Evolutionary conservation across 192 early-diverging fungal species (phyloP).

Genomic region (Jimgerdemannia lactiflua): DNA sequence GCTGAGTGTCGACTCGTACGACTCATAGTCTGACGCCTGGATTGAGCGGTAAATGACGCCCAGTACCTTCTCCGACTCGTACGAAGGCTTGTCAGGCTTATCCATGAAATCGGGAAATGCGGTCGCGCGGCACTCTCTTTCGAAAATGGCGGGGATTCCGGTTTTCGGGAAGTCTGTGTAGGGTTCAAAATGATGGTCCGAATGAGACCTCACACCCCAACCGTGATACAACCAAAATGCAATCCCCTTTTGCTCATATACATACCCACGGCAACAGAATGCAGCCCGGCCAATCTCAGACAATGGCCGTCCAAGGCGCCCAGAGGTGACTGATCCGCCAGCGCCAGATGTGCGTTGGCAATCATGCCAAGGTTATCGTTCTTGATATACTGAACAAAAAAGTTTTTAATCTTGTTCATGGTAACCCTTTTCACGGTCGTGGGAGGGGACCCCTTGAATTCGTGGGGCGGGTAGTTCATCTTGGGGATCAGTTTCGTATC

Average conservation of each 20-base stretch:
- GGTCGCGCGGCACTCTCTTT: conserved; percentile 32
- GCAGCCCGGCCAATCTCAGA: conserved; percentile 58
- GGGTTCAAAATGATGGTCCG: not conserved
- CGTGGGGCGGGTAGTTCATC: conserved; percentile 42
- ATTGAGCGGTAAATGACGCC: conserved; percentile 53
- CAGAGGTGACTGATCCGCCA: conserved; percentile 42
- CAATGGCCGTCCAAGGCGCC: conserved; percentile 54
- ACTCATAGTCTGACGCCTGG: conserved; percentile 34
- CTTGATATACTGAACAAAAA: conserved; percentile 66
- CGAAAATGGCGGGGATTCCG: conserved; percentile 50
- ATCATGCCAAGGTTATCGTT: conserved; percentile 65
- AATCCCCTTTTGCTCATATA: not conserved
- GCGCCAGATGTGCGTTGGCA: conserved; percentile 65
- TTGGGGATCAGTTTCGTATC: conserved; percentile 43
- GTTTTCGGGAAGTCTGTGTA: conserved; percentile 66
- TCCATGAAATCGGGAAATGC: conserved; percentile 75
- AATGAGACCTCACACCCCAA: not conserved
- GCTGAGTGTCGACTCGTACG: conserved; percentile 34
- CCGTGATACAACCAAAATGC: not conserved
- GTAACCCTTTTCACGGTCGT: conserved; percentile 34
- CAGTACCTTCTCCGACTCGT: conserved; percentile 47
- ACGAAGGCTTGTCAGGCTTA: conserved; percentile 46
- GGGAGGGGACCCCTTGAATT: conserved; percentile 40
- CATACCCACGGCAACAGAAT: conserved; percentile 61
- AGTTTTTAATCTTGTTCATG: conserved; percentile 46